Evolutionary conservation across 164 flowering plant species (phyloP).

Genomic region (Tetrastigma voinierianum): DNA sequence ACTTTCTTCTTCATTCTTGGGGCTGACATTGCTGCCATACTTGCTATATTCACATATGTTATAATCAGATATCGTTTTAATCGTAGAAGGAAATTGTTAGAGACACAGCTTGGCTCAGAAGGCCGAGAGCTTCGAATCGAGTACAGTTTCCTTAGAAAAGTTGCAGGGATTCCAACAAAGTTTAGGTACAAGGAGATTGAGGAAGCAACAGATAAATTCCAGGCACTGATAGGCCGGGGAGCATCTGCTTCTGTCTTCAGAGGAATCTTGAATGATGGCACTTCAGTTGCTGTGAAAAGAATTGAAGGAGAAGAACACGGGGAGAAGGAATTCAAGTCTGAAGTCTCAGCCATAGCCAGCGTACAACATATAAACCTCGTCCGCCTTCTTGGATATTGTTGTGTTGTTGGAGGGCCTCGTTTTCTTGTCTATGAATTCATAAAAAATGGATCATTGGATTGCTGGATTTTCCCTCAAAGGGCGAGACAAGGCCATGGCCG

Average conservation of each 20-base stretch:
- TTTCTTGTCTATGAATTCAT: slow-evolving; percentile 72
- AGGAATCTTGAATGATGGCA: slow-evolving; percentile 76
- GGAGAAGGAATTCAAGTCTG: slow-evolving; percentile 73
- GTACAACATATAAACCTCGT: slow-evolving; percentile 84
- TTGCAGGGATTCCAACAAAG: slow-evolving; percentile 77
- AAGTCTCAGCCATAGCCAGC: slow-evolving; percentile 80
- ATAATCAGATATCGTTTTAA: slow-evolving; percentile 25
- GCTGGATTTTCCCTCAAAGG: slow-evolving; percentile 71
- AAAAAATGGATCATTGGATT: slow-evolving; percentile 66
- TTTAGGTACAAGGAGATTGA: slow-evolving; percentile 65
- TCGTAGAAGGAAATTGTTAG: slow-evolving; percentile 27
- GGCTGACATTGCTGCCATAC: slow-evolving; percentile 41
- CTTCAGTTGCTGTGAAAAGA: slow-evolving; percentile 75
- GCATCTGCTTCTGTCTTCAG: slow-evolving; percentile 79
- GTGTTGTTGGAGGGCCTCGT: slow-evolving; percentile 40
- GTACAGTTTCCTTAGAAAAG: slow-evolving; percentile 79
- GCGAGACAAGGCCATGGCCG: slow-evolving; percentile 3
- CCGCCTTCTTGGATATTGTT: slow-evolving; percentile 66
- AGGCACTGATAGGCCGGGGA: slow-evolving; percentile 58
- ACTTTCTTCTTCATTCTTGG: slow-evolving; percentile 60
- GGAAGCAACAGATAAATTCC: slow-evolving; percentile 69
- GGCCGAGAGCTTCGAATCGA: slow-evolving; percentile 67
- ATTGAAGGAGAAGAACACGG: slow-evolving; percentile 63
- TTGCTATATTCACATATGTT: slow-evolving; percentile 33
- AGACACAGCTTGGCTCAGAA: slow-evolving; percentile 33